Evolutionary conservation across 345 rosid species (phyloP).

Genomic region (Brassica nigra): DNA sequence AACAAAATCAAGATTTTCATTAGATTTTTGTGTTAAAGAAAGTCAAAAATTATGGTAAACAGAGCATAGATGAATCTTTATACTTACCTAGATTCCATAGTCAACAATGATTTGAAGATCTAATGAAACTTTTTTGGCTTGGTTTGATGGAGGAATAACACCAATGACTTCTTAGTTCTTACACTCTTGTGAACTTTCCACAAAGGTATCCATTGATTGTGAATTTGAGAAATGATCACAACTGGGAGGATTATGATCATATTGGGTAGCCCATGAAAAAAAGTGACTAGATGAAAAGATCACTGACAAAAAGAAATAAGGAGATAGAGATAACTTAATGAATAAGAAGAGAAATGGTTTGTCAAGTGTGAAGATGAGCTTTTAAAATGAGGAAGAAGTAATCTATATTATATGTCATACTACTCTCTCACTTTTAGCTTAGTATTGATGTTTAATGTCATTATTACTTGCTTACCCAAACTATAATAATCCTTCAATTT

Average conservation of each 20-base stretch:
- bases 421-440: background rate
- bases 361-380: background rate
- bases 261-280: background rate
- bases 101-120: background rate
- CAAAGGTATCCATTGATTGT: background rate
- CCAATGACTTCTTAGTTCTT: background rate
- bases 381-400: background rate
- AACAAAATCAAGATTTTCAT: background rate
- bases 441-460: background rate
- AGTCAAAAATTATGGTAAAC: background rate
- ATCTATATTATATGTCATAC: too few relatives aligned
- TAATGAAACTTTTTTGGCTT: too few relatives aligned
- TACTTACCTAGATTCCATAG: background rate
- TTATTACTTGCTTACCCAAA: background rate
- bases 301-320: background rate
- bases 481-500: too few relatives aligned
- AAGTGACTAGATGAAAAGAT: background rate
- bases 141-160: background rate
- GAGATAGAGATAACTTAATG: background rate
- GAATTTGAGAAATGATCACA: background rate
- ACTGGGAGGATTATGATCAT: background rate
- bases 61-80: background rate
- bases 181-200: background rate
- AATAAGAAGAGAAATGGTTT: background rate
- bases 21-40: too few relatives aligned